Evolutionary conservation across 495 filamentous ascomycete species (phyloP).

Genomic region (Hypoxylon subgilvum): DNA sequence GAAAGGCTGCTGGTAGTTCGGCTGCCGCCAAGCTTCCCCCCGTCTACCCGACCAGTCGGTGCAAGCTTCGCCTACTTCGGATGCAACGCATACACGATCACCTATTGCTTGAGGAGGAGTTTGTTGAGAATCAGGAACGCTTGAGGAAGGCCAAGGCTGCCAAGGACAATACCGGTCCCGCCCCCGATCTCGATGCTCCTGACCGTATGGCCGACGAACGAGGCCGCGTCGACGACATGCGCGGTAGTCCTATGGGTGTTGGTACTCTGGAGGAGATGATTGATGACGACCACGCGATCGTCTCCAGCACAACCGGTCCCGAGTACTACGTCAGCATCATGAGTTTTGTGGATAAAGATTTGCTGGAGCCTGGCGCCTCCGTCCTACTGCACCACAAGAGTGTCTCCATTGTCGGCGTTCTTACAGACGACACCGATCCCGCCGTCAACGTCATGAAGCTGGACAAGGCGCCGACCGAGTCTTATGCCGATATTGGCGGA

Average conservation of each 20-base stretch:
- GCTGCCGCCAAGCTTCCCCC: slow-evolving; percentile 92
- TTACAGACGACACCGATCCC: slow-evolving; percentile 96
- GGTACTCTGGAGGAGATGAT: slow-evolving; percentile 99
- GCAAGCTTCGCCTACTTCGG: slow-evolving; percentile 93
- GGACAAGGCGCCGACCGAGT: slow-evolving; percentile 97
- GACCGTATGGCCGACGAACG: slow-evolving; percentile 95
- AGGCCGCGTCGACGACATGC: slow-evolving; percentile 96
- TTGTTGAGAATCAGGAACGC: slow-evolving; percentile 97
- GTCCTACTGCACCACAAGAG: slow-evolving; percentile 97
- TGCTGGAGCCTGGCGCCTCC: slow-evolving; percentile 94
- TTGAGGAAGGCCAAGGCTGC: slow-evolving; percentile 86
- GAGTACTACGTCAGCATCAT: slow-evolving; percentile 99
- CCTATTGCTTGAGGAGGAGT: slow-evolving; percentile 94
- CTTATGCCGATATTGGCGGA: slow-evolving; percentile 98
- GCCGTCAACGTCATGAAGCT: slow-evolving; percentile 99
- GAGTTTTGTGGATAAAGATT: slow-evolving; percentile 99
- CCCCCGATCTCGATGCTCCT: slow-evolving; percentile 64
- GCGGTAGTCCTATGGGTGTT: slow-evolving; percentile 97
- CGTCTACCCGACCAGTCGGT: slow-evolving; percentile 92
- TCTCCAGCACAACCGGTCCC: slow-evolving; percentile 93
- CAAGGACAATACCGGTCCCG: slow-evolving; percentile 68
- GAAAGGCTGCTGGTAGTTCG: slow-evolving; percentile 87
- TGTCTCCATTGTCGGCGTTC: slow-evolving; percentile 95
- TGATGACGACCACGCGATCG: slow-evolving; percentile 98
- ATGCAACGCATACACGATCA: slow-evolving; percentile 99